phyloP scores from a whole-genome alignment of 495 filamentous ascomycete genomes.

The Opeltia flavorubescens region DNA sequence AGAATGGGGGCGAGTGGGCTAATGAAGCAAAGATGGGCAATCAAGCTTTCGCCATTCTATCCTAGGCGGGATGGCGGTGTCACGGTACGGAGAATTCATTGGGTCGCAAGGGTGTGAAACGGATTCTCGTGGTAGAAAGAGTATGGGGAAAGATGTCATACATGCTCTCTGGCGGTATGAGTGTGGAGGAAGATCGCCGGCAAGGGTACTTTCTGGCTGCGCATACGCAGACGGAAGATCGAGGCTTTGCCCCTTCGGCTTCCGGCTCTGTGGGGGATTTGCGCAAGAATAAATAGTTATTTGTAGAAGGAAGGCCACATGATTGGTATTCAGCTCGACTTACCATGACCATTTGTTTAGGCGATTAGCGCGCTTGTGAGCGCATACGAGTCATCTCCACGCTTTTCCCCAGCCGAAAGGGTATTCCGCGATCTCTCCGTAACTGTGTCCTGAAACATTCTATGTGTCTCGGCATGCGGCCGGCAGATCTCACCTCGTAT shows the following conservation, averaged over 20 bases:
- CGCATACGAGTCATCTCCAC: too few species aligned
- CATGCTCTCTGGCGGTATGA: neutral
- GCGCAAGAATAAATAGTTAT: too few species aligned
- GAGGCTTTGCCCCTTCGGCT: neutral
- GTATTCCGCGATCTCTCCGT: too few species aligned
- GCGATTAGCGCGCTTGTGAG: constrained; percentile 1
- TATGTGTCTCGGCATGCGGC: too few species aligned
- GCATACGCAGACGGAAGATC: neutral
- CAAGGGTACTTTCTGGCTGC: neutral
- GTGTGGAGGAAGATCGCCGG: neutral
- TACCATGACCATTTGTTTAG: neutral
- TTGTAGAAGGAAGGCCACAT: neutral
- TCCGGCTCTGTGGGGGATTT: neutral
- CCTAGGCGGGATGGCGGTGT: neutral
- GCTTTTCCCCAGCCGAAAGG: too few species aligned
- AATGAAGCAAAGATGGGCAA: neutral
- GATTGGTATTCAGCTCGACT: too few species aligned
- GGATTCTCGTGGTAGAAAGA: neutral
- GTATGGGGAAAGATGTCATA: neutral
- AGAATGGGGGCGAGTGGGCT: constrained; percentile 1
- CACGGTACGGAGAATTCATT: neutral
- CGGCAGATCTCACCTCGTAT: too few species aligned
- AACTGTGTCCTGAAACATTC: too few species aligned
- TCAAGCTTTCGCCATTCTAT: neutral
- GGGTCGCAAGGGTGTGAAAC: constrained; percentile 1